Percentiles rank a stretch among this genome's conserved stretches.
Conservation (phyloP, 108 stramenopile genomes). For the Nannochloropsis salina region DNA sequence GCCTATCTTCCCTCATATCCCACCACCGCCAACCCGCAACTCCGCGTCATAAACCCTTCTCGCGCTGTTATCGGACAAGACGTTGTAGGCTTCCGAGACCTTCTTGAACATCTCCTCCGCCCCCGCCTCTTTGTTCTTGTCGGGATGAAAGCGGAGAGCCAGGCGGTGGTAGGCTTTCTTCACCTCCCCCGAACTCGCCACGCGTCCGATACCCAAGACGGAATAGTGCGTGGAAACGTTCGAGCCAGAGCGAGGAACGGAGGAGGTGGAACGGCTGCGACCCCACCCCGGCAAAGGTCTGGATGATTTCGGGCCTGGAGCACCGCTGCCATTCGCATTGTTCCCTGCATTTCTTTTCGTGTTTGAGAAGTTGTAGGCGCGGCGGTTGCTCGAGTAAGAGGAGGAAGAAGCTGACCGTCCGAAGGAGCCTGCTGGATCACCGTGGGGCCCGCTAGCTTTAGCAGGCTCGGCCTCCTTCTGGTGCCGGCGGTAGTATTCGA, state of each 20-base stretch:
- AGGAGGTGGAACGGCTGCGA: not conserved
- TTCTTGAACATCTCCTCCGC: conserved; percentile 38
- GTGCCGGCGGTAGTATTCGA: not conserved
- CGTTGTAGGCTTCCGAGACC: conserved; percentile 32
- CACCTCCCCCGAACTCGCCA: conserved; percentile 22
- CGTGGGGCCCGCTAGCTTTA: not conserved
- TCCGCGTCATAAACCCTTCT: not conserved
- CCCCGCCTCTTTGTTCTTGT: conserved; percentile 39
- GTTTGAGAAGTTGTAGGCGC: not conserved
- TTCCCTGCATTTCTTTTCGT: not conserved
- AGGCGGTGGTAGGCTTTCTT: conserved; percentile 36
- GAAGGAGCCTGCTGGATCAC: not conserved
- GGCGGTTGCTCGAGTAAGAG: not conserved
- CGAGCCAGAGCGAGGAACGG: not conserved
- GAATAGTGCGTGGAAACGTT: not conserved
- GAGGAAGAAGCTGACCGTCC: not conserved
- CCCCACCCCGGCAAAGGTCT: not conserved
- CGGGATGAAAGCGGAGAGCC: conserved; percentile 47
- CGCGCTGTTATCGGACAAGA: not conserved
- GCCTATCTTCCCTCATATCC: not conserved
- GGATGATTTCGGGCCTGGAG: not conserved
- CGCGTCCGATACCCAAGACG: not conserved
- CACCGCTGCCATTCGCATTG: not conserved
- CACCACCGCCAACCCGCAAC: not conserved
- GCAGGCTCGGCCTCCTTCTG: not conserved